Conservation (phyloP, 192 early-diverging fungal genomes). For the Coemansia sp. region DNA sequence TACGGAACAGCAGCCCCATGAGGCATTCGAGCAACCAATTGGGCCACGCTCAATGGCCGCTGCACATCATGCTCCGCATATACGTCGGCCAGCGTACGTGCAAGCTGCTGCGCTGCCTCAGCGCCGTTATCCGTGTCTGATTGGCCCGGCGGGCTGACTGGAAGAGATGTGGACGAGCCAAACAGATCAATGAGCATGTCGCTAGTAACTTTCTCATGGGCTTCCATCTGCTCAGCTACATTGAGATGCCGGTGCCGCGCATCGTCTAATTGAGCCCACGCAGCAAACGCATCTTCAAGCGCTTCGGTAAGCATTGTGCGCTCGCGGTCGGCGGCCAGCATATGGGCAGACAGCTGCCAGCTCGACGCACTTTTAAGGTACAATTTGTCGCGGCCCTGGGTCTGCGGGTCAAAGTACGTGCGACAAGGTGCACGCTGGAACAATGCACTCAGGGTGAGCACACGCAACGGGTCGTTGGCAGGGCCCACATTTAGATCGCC, state of each 20-base stretch:
- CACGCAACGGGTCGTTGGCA: conserved; percentile 43
- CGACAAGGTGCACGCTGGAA: conserved; percentile 38
- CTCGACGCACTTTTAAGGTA: conserved; percentile 38
- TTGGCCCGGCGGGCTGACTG: conserved; percentile 24
- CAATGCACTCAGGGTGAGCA: conserved; percentile 22
- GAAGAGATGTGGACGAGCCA: conserved; percentile 19
- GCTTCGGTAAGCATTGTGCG: conserved; percentile 48
- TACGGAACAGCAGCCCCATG: conserved; percentile 40
- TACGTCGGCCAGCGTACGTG: conserved; percentile 22
- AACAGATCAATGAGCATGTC: conserved; percentile 50
- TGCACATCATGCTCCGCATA: conserved; percentile 3
- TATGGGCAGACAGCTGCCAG: conserved; percentile 39
- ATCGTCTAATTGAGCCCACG: conserved; percentile 37
- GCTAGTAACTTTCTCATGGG: conserved; percentile 39
- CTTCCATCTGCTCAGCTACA: conserved; percentile 40
- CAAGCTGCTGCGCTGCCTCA: conserved; percentile 6
- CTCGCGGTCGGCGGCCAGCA: conserved; percentile 43
- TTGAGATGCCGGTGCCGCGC: conserved; percentile 35
- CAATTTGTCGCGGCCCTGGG: conserved; percentile 28
- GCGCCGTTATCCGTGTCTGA: conserved; percentile 5
- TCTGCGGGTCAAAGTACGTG: conserved; percentile 37
- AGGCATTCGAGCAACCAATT: conserved; percentile 42
- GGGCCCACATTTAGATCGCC: conserved; percentile 51
- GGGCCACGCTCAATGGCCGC: conserved; percentile 17
- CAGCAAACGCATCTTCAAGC: conserved; percentile 47